Base-by-base conservation (phyloP, 2,329 filamentous ascomycete genomes). In the Talaromyces pinophilus region DNA sequence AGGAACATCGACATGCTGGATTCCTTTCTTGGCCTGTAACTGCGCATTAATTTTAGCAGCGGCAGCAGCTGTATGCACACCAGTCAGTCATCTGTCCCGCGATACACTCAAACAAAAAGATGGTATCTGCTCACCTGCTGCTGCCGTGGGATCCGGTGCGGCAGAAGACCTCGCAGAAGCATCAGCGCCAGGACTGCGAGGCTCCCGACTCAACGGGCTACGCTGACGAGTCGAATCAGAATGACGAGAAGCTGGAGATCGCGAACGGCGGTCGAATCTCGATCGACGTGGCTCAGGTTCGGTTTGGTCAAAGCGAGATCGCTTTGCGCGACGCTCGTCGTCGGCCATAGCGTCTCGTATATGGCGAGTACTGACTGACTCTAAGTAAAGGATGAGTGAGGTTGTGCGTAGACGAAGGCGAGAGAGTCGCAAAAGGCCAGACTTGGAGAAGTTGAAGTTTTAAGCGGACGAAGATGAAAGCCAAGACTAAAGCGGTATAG, bases 221-320 rank as follows among this genome's bases (percentile, higher is more conserved):
- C 94, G 91, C 72, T 92, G 92, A 76, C 94, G 89, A 71, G 85
- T 82, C 55, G 86, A 81, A 69, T 96, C 92, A 30, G 87, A 83
- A 71, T 88, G 87, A 73, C 87, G 85, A 67, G 81, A 80, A 30
- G 87, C 86, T 25, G 93, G 93, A 38, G 93, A 97, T 70, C 92
- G 90, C 67, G 95, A 98, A 73, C 95, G 90, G 73, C 93, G 88
- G 80, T 97, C 94, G 79, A 97, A 97, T 76, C 93, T 88, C 60
- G 93, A 96, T 52, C 88, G 85, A 74, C 89, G 90, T 66, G 90
- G 88, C 75, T 95, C 92, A 5, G 91, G 88, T 77, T 94, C 92
- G 57, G 89, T 95, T 79, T 96, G 92, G 77, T 98, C 94, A 80
- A 98, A 97, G 78, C 94, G 92, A 75, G 93, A 97, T 69, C 93